Conservation (phyloP, 306 rosid species). For the Malus sieversii region DNA sequence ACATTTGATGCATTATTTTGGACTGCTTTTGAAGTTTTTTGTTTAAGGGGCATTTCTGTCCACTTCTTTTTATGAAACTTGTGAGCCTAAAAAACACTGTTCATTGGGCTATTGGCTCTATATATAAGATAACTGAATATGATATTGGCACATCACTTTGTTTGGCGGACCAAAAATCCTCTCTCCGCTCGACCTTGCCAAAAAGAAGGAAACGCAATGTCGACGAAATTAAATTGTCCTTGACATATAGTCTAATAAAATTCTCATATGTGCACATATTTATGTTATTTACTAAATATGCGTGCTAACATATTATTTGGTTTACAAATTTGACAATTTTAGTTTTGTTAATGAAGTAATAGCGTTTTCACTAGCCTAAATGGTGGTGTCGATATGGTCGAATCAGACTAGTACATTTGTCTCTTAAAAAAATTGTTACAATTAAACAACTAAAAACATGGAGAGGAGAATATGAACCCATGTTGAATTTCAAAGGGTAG, state of each 20-base stretch:
- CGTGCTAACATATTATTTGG: background rate
- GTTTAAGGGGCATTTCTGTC: no score
- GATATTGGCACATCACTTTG: no score
- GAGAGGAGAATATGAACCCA: background rate
- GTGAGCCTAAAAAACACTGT: no score
- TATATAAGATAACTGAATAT: no score
- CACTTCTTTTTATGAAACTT: no score
- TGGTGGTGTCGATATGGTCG: background rate
- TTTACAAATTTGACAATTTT: background rate
- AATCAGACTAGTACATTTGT: background rate
- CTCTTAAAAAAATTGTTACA: background rate
- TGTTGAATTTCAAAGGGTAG: background rate
- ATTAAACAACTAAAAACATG: background rate
- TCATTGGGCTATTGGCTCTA: no score
- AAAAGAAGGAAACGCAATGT: background rate
- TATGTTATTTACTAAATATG: no score
- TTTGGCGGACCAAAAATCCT: no score
- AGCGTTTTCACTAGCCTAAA: background rate
- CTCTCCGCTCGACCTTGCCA: background rate
- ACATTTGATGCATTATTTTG: no score
- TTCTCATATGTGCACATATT: background rate
- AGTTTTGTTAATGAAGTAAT: background rate
- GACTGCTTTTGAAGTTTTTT: no score
- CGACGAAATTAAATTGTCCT: background rate
- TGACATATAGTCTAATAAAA: no score